These are phyloP conservation scores for Paxillus ammoniavirescens DNA, from an alignment of 768 basidiomycete genomes.

Conservation along the genomic window DNA sequence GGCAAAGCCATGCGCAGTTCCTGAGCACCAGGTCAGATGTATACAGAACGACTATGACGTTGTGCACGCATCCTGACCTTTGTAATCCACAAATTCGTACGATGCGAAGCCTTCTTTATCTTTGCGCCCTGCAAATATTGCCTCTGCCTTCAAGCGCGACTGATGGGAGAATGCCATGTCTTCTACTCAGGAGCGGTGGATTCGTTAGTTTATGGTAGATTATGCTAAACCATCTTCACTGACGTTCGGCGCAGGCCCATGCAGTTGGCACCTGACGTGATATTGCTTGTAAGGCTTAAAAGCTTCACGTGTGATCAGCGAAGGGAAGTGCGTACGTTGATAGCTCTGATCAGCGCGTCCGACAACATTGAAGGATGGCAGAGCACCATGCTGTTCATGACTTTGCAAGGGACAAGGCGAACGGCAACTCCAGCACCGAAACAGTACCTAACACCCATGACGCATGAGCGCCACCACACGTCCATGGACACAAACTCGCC, in stretches of 20 bases:
- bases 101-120: conserved; percentile 27
- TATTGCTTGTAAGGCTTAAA: neutral
- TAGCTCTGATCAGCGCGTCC: conserved; percentile 33
- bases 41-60: neutral
- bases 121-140: conserved; percentile 29
- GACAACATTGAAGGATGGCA: conserved; percentile 39
- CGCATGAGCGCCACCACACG: neutral
- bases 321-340: conserved; percentile 15
- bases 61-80: conserved; percentile 20
- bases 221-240: neutral
- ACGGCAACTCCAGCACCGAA: conserved; percentile 35
- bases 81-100: conserved; percentile 38
- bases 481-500: neutral
- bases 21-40: conserved; percentile 23
- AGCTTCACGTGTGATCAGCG: neutral
- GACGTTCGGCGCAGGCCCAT: conserved; percentile 41
- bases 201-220: neutral
- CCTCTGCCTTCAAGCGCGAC: conserved; percentile 28
- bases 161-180: conserved; percentile 29
- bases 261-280: conserved; percentile 21
- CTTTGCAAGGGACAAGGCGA: conserved; percentile 28
- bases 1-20: conserved; percentile 49
- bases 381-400: conserved; percentile 38
- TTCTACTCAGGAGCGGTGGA: conserved; percentile 21
- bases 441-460: conserved; percentile 30